Conservation (phyloP, 176 grass and related monocot species). For the Avena atlantica region DNA sequence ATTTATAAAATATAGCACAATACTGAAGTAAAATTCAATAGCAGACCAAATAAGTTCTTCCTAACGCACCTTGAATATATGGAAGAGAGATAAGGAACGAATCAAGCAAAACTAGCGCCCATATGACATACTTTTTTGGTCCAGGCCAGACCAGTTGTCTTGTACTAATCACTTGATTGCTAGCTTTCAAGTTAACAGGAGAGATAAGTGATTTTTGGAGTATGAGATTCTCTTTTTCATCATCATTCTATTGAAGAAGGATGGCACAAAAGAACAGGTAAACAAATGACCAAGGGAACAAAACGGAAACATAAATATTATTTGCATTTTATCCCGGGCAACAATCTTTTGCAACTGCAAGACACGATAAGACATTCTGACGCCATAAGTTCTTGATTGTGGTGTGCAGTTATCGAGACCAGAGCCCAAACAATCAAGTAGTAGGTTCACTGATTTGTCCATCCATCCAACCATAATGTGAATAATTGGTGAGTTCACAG, state of each 20-base stretch:
- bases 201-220: neutral
- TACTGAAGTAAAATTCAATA: neutral
- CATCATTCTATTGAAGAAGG: neutral
- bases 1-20: neutral
- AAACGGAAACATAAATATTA: neutral
- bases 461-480: neutral
- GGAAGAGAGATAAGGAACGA: neutral
- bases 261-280: neutral
- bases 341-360: conserved; percentile 1
- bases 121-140: neutral
- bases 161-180: neutral
- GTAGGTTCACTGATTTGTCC: neutral
- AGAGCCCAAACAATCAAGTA: neutral
- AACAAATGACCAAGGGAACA: neutral
- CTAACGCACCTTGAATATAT: neutral
- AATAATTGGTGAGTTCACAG: neutral
- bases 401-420: neutral
- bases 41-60: neutral
- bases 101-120: neutral
- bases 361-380: neutral
- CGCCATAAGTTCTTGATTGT: neutral
- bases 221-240: neutral
- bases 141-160: neutral
- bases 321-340: neutral
- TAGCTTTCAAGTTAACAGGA: neutral